These are phyloP conservation scores for Extremus antarcticus DNA, from an alignment of 495 filamentous ascomycete species.

Conservation along the genomic window DNA sequence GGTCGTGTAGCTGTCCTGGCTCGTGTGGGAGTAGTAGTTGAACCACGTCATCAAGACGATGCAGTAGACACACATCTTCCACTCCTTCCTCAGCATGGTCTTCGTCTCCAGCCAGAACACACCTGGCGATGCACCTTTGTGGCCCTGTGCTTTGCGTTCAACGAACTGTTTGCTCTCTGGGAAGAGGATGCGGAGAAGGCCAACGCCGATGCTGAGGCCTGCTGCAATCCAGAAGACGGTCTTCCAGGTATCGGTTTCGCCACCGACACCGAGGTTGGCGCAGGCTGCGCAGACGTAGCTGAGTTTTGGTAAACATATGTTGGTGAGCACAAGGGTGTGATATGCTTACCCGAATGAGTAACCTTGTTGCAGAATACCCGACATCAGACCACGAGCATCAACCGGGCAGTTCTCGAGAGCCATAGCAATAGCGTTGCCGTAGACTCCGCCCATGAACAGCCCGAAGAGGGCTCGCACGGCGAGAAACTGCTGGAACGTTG, in stretches of 20 bases:
- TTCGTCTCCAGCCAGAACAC: slow-evolving; percentile 53
- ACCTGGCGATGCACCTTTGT: slow-evolving; percentile 35
- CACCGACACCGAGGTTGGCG: slow-evolving; percentile 56
- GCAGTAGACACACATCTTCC: slow-evolving; percentile 61
- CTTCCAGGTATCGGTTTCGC: slow-evolving; percentile 47
- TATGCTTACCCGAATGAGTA: slow-evolving; percentile 46
- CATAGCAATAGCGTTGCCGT: slow-evolving; percentile 73
- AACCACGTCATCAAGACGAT: slow-evolving; percentile 62
- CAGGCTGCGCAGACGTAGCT: slow-evolving; percentile 62
- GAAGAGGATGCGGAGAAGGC: slow-evolving; percentile 52
- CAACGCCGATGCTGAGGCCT: slow-evolving; percentile 52
- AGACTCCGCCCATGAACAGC: slow-evolving; percentile 76
- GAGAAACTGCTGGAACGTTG: slow-evolving; percentile 56
- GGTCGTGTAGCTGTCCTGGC: slow-evolving; percentile 67
- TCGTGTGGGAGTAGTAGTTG: slow-evolving; percentile 51
- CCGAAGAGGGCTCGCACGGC: slow-evolving; percentile 62
- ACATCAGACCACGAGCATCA: slow-evolving; percentile 63
- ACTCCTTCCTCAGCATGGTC: slow-evolving; percentile 53
- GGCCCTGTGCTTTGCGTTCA: slow-evolving; percentile 47
- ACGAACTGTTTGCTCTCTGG: slow-evolving; percentile 63
- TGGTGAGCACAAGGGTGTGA: not conserved
- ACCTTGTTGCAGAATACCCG: slow-evolving; percentile 66
- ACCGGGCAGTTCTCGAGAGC: slow-evolving; percentile 63
- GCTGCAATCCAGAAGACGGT: slow-evolving; percentile 54
- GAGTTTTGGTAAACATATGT: not conserved